These are phyloP conservation scores for Venturia aucupariae DNA, from an alignment of 2,329 filamentous ascomycete genomes.

Conservation along the genomic window DNA sequence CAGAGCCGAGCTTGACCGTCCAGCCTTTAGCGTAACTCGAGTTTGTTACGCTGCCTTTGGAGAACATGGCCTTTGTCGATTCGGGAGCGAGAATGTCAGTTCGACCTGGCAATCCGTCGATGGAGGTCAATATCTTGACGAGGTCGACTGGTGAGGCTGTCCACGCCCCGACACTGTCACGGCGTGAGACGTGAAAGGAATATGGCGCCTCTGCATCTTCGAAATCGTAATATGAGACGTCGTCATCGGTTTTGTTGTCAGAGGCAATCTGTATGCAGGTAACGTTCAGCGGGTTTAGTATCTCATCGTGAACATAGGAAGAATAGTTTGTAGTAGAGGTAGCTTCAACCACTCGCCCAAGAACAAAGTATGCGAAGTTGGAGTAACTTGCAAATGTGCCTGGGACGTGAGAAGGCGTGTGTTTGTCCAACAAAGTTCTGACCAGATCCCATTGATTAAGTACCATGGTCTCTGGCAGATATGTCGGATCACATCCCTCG, in stretches of 20 bases:
- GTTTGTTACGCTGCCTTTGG: not conserved
- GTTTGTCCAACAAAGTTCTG: slow-evolving; percentile 9
- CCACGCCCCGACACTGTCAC: slow-evolving; percentile 14
- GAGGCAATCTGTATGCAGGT: slow-evolving; percentile 2
- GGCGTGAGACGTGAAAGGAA: slow-evolving; percentile 11
- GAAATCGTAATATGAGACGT: slow-evolving; percentile 12
- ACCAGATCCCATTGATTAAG: slow-evolving; percentile 15
- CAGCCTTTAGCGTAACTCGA: slow-evolving; percentile 13
- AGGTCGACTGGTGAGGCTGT: slow-evolving; percentile 12
- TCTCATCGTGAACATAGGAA: slow-evolving; percentile 4
- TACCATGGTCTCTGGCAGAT: not conserved
- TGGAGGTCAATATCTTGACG: slow-evolving; percentile 8
- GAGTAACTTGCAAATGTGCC: slow-evolving; percentile 14
- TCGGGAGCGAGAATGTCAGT: not conserved
- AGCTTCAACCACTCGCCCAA: slow-evolving; percentile 12
- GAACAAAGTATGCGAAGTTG: slow-evolving; percentile 12
- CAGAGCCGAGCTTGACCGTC: not conserved
- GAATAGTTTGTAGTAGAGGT: slow-evolving; percentile 1
- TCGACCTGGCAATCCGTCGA: not conserved
- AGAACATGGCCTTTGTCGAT: slow-evolving; percentile 8
- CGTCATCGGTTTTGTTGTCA: slow-evolving; percentile 8
- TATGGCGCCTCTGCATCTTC: slow-evolving; percentile 9
- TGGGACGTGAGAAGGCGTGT: slow-evolving; percentile 5
- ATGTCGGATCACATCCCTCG: slow-evolving; percentile 7
- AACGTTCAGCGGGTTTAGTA: slow-evolving; percentile 8